Percentiles rank a stretch among this genome's conserved stretches.
Conservation (phyloP, 2,329 filamentous ascomycete genomes). For the Samsoniella hepiali region DNA sequence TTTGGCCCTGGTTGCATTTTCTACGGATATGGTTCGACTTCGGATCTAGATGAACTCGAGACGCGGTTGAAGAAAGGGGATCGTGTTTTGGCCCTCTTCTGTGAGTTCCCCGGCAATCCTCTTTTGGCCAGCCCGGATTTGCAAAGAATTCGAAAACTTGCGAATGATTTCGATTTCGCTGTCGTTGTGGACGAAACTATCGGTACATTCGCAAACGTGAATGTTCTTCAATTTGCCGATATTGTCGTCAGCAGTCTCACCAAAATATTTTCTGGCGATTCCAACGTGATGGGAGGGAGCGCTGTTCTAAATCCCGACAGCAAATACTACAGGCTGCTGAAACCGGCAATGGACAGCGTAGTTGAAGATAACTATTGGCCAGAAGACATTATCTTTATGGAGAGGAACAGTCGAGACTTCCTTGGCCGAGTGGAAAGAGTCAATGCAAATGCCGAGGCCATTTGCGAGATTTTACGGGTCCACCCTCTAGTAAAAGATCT, state of each 20-base stretch:
- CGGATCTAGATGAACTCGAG: slow-evolving; percentile 83
- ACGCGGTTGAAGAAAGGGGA: slow-evolving; percentile 66
- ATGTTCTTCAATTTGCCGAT: slow-evolving; percentile 85
- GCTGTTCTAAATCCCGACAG: slow-evolving; percentile 61
- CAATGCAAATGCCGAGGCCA: slow-evolving; percentile 79
- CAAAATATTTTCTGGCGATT: slow-evolving; percentile 96
- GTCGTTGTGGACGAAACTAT: slow-evolving; percentile 95
- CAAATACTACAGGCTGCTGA: slow-evolving; percentile 69
- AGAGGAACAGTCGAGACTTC: slow-evolving; percentile 94
- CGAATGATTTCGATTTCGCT: slow-evolving; percentile 80
- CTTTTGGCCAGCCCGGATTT: slow-evolving; percentile 83
- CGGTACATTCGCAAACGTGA: slow-evolving; percentile 92
- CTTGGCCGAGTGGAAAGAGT: slow-evolving; percentile 76
- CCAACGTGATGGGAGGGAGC: slow-evolving; percentile 95
- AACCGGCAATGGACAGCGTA: slow-evolving; percentile 57
- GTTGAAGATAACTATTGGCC: slow-evolving; percentile 93
- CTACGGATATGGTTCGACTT: slow-evolving; percentile 74
- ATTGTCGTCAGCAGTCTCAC: slow-evolving; percentile 92
- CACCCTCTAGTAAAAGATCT: slow-evolving; percentile 68
- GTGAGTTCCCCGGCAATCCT: slow-evolving; percentile 93
- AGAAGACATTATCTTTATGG: slow-evolving; percentile 91
- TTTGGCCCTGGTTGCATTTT: slow-evolving; percentile 88
- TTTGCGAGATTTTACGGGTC: slow-evolving; percentile 66
- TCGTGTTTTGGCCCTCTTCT: slow-evolving; percentile 78
- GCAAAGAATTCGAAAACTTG: slow-evolving; percentile 71